These are phyloP conservation scores for Alternaria sp. DNA, from an alignment of 2,329 filamentous ascomycete genomes.

Conservation along the genomic window DNA sequence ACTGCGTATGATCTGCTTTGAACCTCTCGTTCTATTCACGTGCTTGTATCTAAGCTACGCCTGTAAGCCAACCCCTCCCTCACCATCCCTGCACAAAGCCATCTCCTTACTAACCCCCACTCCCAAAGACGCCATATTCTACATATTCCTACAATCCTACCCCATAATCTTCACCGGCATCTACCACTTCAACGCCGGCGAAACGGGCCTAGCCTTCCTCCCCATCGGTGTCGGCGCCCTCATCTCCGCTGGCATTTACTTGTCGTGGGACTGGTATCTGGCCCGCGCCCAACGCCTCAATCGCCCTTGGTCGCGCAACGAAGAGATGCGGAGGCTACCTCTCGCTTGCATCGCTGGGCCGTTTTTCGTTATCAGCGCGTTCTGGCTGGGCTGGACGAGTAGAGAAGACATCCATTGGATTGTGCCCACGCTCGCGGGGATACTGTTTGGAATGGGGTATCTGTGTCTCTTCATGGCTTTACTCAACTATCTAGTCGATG, in stretches of 20 bases:
- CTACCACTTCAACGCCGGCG: conserved; percentile 69
- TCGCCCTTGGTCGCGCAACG: conserved; percentile 64
- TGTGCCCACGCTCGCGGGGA: conserved; percentile 49
- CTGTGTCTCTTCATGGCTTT: conserved; percentile 59
- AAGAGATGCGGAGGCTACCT: conserved; percentile 73
- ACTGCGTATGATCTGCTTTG: conserved; percentile 73
- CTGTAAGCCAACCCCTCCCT: conserved; percentile 54
- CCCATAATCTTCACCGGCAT: conserved; percentile 68
- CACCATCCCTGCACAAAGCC: neutral
- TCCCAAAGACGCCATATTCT: conserved; percentile 60
- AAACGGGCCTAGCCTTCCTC: conserved; percentile 71
- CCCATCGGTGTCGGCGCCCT: conserved; percentile 70
- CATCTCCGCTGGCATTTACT: conserved; percentile 66
- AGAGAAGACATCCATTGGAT: conserved; percentile 50
- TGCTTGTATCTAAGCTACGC: conserved; percentile 71
- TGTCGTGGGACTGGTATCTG: conserved; percentile 68
- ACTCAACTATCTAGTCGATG: conserved; percentile 68
- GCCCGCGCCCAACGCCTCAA: conserved; percentile 55
- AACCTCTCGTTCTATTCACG: conserved; percentile 74
- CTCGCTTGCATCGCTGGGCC: conserved; percentile 74
- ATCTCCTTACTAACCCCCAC: neutral
- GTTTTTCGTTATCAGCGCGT: conserved; percentile 53
- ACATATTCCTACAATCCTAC: conserved; percentile 80
- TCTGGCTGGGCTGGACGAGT: conserved; percentile 55
- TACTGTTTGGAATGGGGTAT: conserved; percentile 55